Conservation (phyloP, 2,329 filamentous ascomycete genomes). For the Tolypocladium nubicola region DNA sequence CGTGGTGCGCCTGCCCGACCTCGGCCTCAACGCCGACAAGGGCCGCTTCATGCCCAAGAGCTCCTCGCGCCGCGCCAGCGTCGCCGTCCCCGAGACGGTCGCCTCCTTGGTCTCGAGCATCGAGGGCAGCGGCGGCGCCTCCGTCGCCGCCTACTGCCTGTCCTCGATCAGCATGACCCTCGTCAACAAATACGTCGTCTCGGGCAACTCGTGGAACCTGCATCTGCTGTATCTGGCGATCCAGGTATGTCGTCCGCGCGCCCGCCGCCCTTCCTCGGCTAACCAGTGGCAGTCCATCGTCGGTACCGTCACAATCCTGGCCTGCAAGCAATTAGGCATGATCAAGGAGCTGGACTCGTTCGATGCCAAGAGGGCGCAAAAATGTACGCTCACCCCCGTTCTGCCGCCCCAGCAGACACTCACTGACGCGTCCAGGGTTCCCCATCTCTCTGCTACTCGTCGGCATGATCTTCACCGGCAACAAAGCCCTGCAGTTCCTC, state of each 20-base stretch:
- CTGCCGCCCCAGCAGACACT: neutral
- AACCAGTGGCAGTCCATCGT: slow-evolving; percentile 59
- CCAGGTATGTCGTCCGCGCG: slow-evolving; percentile 54
- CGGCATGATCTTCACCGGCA: slow-evolving; percentile 98
- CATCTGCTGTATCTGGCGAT: slow-evolving; percentile 91
- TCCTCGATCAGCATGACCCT: slow-evolving; percentile 99
- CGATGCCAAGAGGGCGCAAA: slow-evolving; percentile 79
- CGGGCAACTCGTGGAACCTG: slow-evolving; percentile 82
- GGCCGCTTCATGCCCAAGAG: slow-evolving; percentile 34
- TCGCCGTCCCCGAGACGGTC: slow-evolving; percentile 8
- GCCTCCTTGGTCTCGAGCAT: slow-evolving; percentile 31
- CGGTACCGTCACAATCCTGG: slow-evolving; percentile 74
- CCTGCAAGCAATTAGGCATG: slow-evolving; percentile 69
- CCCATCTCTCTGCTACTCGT: slow-evolving; percentile 92
- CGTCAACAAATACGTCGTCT: slow-evolving; percentile 98
- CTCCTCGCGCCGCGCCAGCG: neutral
- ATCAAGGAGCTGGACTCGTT: slow-evolving; percentile 77
- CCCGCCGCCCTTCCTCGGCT: neutral
- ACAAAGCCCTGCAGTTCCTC: slow-evolving; percentile 90
- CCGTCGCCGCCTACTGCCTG: slow-evolving; percentile 82
- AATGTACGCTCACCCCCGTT: slow-evolving; percentile 51
- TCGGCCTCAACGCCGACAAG: slow-evolving; percentile 37
- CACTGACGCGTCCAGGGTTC: slow-evolving; percentile 55
- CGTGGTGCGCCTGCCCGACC: slow-evolving; percentile 58
- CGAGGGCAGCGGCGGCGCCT: slow-evolving; percentile 66